Percentiles rank a stretch among this genome's conserved stretches.
phyloP scores from a whole-genome alignment of 2,329 filamentous ascomycete species.

The Penicillium vulpinum region DNA sequence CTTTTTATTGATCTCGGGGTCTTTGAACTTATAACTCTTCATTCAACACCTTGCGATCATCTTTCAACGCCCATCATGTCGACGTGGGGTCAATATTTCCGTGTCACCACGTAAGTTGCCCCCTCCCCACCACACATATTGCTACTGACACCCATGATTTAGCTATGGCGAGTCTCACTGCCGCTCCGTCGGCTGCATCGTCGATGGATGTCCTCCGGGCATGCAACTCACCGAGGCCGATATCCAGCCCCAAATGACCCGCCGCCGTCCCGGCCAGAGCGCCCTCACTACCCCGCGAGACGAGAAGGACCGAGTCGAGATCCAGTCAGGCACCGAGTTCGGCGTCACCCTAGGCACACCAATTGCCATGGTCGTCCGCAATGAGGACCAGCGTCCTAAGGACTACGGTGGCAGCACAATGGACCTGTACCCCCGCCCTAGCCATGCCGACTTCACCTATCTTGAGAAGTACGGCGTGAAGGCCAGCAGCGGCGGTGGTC shows the following conservation, averaged over 20 bases:
- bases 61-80: conserved; percentile 62
- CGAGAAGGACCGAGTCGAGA: conserved; percentile 87
- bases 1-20: background rate
- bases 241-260: conserved; percentile 93
- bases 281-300: conserved; percentile 88
- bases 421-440: conserved; percentile 85
- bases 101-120: conserved; percentile 71
- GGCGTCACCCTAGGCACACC: conserved; percentile 88
- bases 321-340: conserved; percentile 89
- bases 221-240: conserved; percentile 81
- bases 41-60: conserved; percentile 2
- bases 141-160: conserved; percentile 22
- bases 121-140: conserved; percentile 6
- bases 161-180: conserved; percentile 85
- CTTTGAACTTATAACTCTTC: background rate
- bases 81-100: conserved; percentile 80
- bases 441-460: conserved; percentile 96
- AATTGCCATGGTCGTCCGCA: conserved; percentile 81
- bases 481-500: conserved; percentile 83
- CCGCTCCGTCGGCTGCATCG: conserved; percentile 88
- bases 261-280: conserved; percentile 84
- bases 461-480: conserved; percentile 96
- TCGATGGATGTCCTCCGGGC: conserved; percentile 87
- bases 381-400: conserved; percentile 88
- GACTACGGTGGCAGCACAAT: conserved; percentile 91